Evolutionary conservation across 2,329 filamentous ascomycete species (phyloP).

Genomic region (Neonectria magnoliae): DNA sequence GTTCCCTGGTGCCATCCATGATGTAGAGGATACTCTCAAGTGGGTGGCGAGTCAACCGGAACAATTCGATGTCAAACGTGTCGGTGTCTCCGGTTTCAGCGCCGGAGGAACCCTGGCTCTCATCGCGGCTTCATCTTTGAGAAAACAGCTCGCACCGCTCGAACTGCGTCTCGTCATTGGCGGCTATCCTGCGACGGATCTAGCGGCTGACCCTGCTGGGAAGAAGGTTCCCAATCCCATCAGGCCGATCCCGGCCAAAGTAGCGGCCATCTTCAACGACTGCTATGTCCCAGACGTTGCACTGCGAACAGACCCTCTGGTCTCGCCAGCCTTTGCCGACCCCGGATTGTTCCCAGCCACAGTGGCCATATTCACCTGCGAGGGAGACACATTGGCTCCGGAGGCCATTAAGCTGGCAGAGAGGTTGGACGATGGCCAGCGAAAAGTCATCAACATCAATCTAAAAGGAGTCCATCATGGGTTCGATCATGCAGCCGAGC

Average conservation of each 20-base stretch:
- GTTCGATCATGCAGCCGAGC: slow-evolving; percentile 8
- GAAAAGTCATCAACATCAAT: slow-evolving; percentile 1
- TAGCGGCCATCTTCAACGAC: slow-evolving; percentile 6
- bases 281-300: slow-evolving; percentile 4
- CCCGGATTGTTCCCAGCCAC: slow-evolving; percentile 4
- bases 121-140: slow-evolving; percentile 4
- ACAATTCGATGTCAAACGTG: slow-evolving; percentile 9
- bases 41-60: slow-evolving; percentile 13
- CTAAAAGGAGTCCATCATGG: slow-evolving; percentile 15
- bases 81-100: slow-evolving; percentile 20
- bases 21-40: slow-evolving; percentile 15
- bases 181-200: slow-evolving; percentile 12
- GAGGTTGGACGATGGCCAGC: slow-evolving; percentile 7
- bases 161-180: slow-evolving; percentile 2
- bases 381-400: slow-evolving; percentile 15
- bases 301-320: slow-evolving; percentile 4
- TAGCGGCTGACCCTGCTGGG: background rate
- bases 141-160: background rate
- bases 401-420: slow-evolving; percentile 11
- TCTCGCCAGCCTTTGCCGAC: slow-evolving; percentile 12
- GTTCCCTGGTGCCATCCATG: slow-evolving; percentile 14
- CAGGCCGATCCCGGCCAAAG: background rate
- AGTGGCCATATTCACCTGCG: slow-evolving; percentile 18
- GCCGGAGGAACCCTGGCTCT: slow-evolving; percentile 14
- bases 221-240: slow-evolving; percentile 15